Evolutionary conservation across 164 flowering plant genomes (phyloP).

Genomic region (Vitis riparia): DNA sequence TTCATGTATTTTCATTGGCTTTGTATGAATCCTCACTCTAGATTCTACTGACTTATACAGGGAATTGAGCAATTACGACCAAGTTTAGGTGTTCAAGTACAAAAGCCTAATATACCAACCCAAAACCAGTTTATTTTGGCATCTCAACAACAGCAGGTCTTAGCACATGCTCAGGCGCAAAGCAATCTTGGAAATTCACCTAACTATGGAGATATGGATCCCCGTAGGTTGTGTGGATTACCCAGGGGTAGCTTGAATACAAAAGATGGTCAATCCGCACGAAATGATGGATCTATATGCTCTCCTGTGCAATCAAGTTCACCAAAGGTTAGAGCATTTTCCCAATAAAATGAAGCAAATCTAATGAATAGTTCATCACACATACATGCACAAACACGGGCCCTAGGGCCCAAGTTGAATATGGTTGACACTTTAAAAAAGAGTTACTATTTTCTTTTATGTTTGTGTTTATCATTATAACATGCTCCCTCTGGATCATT

Average conservation of each 20-base stretch:
- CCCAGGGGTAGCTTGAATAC: conserved; percentile 61
- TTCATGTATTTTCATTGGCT: background rate
- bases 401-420: background rate
- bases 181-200: conserved; percentile 60
- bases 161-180: conserved; percentile 82
- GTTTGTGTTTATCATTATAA: background rate
- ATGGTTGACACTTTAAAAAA: background rate
- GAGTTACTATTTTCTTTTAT: background rate
- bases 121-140: conserved; percentile 72
- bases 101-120: conserved; percentile 58
- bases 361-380: background rate
- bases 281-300: conserved; percentile 83
- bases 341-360: background rate
- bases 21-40: background rate
- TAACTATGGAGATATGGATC: conserved; percentile 61
- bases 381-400: background rate
- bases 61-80: conserved; percentile 75
- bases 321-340: conserved; percentile 52
- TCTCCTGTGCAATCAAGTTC: conserved; percentile 82
- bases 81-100: conserved; percentile 62
- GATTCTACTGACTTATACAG: conserved; percentile 26
- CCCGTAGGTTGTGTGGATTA: conserved; percentile 58
- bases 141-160: conserved; percentile 70
- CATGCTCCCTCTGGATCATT: background rate
- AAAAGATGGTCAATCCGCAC: conserved; percentile 73